Evolutionary conservation across 2,329 filamentous ascomycete species (phyloP).

Genomic region (Cordyceps sp.): DNA sequence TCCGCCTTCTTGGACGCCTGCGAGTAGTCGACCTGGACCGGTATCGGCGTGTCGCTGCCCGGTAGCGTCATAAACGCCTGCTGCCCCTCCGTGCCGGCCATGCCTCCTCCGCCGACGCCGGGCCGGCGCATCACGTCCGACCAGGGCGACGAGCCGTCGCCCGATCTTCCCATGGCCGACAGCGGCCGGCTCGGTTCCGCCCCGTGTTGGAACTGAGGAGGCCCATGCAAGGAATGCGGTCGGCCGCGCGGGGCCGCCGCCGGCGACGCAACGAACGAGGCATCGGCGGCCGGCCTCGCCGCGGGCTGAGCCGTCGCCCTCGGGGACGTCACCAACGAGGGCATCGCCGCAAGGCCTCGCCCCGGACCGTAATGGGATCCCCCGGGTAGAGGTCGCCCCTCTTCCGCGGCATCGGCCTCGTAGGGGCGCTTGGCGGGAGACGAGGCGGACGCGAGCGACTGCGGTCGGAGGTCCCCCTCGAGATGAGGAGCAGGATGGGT

Average conservation of each 20-base stretch:
- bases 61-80: slow-evolving; percentile 22
- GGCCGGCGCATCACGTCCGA: slow-evolving; percentile 16
- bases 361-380: slow-evolving; percentile 8
- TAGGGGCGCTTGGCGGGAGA: slow-evolving; percentile 16
- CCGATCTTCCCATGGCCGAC: slow-evolving; percentile 6
- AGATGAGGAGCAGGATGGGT: slow-evolving; percentile 9
- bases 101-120: slow-evolving; percentile 8
- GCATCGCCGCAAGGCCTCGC: slow-evolving; percentile 8
- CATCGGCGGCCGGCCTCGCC: slow-evolving; percentile 9
- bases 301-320: too few species aligned
- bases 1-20: slow-evolving; percentile 70
- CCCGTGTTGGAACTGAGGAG: slow-evolving; percentile 8
- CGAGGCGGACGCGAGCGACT: slow-evolving; percentile 6
- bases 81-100: slow-evolving; percentile 15
- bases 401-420: slow-evolving; percentile 11
- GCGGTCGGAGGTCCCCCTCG: slow-evolving; percentile 9
- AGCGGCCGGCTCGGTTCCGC: slow-evolving; percentile 8
- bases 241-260: slow-evolving; percentile 5
- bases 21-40: slow-evolving; percentile 61
- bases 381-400: slow-evolving; percentile 10
- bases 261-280: slow-evolving; percentile 9
- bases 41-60: slow-evolving; percentile 23
- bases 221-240: slow-evolving; percentile 5
- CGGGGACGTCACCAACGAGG: slow-evolving; percentile 10
- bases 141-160: slow-evolving; percentile 13